phyloP scores from a whole-genome alignment of 2,329 filamentous ascomycete genomes.

The Colletotrichum tabaci region DNA sequence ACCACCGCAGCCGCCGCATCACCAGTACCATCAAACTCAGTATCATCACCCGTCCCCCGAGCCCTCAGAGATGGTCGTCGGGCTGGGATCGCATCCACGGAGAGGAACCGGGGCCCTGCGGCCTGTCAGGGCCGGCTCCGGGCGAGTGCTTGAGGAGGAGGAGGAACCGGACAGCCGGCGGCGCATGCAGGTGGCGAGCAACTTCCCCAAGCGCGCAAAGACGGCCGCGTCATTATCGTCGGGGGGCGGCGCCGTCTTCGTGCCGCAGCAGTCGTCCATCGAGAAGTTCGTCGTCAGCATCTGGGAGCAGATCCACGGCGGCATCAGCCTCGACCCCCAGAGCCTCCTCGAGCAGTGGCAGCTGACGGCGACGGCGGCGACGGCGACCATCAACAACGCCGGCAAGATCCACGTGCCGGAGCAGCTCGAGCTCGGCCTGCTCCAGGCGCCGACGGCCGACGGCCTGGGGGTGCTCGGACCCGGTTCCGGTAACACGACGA shows the following conservation, averaged over 20 bases:
- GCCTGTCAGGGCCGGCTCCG: slow-evolving; percentile 18
- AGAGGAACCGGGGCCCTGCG: slow-evolving; percentile 36
- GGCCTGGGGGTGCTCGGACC: background rate
- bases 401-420: slow-evolving; percentile 38
- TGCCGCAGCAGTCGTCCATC: slow-evolving; percentile 44
- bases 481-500: no score
- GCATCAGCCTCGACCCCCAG: slow-evolving; percentile 48
- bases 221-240: slow-evolving; percentile 2
- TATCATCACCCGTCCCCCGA: no score
- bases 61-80: no score
- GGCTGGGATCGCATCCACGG: slow-evolving; percentile 3
- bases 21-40: no score
- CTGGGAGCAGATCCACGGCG: slow-evolving; percentile 53
- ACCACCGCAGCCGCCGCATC: no score
- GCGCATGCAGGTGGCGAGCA: slow-evolving; percentile 43
- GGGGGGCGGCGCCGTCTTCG: slow-evolving; percentile 26
- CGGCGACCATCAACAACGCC: slow-evolving; percentile 43
- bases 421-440: slow-evolving; percentile 34
- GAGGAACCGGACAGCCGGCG: slow-evolving; percentile 31
- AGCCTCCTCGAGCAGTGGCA: slow-evolving; percentile 49
- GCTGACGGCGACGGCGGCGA: slow-evolving; percentile 41
- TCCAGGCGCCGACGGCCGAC: slow-evolving; percentile 38
- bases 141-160: slow-evolving; percentile 30
- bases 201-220: slow-evolving; percentile 44
- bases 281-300: slow-evolving; percentile 51